phyloP scores from a whole-genome alignment of 495 filamentous ascomycete species.

The Annulohypoxylon stygium region DNA sequence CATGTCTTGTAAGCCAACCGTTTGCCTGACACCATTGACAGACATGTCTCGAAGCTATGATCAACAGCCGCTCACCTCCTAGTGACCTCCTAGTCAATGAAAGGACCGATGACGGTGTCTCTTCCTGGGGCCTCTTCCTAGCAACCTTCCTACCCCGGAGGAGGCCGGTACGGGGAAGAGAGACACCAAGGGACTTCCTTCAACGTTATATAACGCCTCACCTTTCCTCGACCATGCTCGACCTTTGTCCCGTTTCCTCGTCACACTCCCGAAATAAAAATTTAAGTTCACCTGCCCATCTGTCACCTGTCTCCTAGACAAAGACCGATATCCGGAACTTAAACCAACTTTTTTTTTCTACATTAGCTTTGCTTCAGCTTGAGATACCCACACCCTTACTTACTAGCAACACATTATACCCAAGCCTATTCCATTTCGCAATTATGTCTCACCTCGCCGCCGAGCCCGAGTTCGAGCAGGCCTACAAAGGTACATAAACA shows the following conservation, averaged over 20 bases:
- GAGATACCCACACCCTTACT: conserved; percentile 27
- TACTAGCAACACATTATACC: neutral
- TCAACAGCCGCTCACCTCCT: conserved; percentile 17
- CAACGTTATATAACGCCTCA: conserved; percentile 33
- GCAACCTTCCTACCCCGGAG: conserved; percentile 13
- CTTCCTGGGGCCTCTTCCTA: conserved; percentile 1
- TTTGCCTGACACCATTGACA: conserved; percentile 23
- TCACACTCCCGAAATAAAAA: conserved; percentile 11
- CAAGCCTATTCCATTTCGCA: conserved; percentile 27
- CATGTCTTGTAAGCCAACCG: conserved; percentile 19
- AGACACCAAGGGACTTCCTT: neutral
- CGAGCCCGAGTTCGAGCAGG: conserved; percentile 99
- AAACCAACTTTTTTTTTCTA: conserved; percentile 1
- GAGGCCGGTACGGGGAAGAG: neutral
- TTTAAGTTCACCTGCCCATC: conserved; percentile 7
- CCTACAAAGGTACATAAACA: conserved; percentile 83
- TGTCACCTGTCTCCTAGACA: neutral
- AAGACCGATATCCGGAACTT: conserved; percentile 10
- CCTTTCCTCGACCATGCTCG: conserved; percentile 23
- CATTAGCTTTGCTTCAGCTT: neutral
- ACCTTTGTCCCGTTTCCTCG: conserved; percentile 5
- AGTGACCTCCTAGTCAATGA: conserved; percentile 15
- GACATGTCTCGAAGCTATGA: conserved; percentile 24
- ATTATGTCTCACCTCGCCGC: conserved; percentile 85
- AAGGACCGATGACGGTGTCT: conserved; percentile 46